phyloP scores from a whole-genome alignment of 1,284 basidiomycete species.

The Gomphus bonarii region DNA sequence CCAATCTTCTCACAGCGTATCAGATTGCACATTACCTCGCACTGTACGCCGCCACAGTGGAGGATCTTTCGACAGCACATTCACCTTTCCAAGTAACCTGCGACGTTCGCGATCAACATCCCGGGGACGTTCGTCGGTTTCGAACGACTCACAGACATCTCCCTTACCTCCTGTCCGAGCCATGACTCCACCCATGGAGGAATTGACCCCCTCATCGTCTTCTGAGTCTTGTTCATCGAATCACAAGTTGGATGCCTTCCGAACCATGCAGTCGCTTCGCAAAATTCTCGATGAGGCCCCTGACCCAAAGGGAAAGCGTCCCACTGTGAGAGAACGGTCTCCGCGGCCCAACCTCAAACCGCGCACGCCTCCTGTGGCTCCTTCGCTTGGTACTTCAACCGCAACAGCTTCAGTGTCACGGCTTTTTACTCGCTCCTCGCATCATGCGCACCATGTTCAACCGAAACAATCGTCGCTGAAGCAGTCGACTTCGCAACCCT shows the following conservation, averaged over 20 bases:
- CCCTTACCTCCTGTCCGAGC: conserved; percentile 22
- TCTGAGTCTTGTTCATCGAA: conserved; percentile 34
- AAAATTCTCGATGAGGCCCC: conserved; percentile 49
- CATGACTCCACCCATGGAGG: conserved; percentile 48
- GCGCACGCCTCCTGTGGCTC: conserved; percentile 37
- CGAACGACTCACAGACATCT: conserved; percentile 13
- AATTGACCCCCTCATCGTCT: conserved; percentile 29
- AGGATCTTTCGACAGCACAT: conserved; percentile 11
- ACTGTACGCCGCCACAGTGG: conserved; percentile 14
- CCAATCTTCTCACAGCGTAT: conserved; percentile 20
- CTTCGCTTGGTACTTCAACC: conserved; percentile 48
- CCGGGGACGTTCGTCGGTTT: conserved; percentile 13
- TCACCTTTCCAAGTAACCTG: conserved; percentile 12
- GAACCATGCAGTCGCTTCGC: conserved; percentile 52
- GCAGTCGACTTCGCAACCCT: conserved; percentile 26
- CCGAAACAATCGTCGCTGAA: conserved; percentile 48
- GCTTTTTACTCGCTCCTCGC: conserved; percentile 43
- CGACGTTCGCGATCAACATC: conserved; percentile 16
- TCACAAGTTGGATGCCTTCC: conserved; percentile 35
- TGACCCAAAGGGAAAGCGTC: conserved; percentile 14
- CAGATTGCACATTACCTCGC: conserved; percentile 15
- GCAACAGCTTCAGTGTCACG: conserved; percentile 67
- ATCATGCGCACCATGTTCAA: conserved; percentile 41
- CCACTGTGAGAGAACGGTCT: conserved; percentile 14
- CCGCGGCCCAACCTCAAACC: conserved; percentile 21